phyloP scores from a whole-genome alignment of 495 filamentous ascomycete species.

The Penicilliopsis zonata region DNA sequence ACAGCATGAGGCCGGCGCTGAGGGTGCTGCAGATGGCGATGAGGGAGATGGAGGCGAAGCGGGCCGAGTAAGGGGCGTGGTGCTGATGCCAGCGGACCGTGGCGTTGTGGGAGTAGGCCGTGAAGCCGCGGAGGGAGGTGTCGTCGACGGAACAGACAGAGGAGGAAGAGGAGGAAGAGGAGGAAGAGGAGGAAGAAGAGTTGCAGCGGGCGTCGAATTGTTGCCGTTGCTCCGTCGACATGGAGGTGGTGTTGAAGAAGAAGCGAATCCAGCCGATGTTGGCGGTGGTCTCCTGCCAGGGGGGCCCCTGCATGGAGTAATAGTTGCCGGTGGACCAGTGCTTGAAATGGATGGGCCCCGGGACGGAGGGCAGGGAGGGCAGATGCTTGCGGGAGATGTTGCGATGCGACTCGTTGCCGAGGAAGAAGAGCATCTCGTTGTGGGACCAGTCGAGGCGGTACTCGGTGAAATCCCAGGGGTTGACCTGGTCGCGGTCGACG shows the following conservation, averaged over 20 bases:
- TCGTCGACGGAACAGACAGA: not conserved
- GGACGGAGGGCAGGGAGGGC: conserved; percentile 8
- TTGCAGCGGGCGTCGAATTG: not conserved
- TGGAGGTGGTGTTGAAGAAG: conserved; percentile 34
- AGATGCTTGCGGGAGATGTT: conserved; percentile 9
- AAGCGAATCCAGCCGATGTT: conserved; percentile 23
- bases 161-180: not conserved
- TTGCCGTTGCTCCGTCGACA: conserved; percentile 13
- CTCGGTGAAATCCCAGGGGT: conserved; percentile 22
- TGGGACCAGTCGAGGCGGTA: conserved; percentile 28
- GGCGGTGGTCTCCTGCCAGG: conserved; percentile 11
- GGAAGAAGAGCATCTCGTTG: conserved; percentile 17
- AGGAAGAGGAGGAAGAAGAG: too few relatives aligned
- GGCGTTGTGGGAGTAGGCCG: not conserved
- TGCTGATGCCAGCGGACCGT: not conserved
- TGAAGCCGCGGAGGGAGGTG: not conserved
- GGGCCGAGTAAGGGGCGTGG: not conserved
- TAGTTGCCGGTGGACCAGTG: conserved; percentile 27
- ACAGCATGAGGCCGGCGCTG: too few relatives aligned
- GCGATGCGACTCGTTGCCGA: conserved; percentile 12
- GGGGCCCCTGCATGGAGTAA: conserved; percentile 22
- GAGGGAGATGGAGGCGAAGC: not conserved
- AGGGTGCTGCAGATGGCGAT: not conserved
- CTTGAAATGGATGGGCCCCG: conserved; percentile 19
- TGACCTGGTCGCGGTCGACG: conserved; percentile 2